Percentiles rank a stretch among this genome's conserved stretches.
Evolutionary conservation across 2,329 filamentous ascomycete genomes (phyloP).

Genomic region (Zymoseptoria crescenta): DNA sequence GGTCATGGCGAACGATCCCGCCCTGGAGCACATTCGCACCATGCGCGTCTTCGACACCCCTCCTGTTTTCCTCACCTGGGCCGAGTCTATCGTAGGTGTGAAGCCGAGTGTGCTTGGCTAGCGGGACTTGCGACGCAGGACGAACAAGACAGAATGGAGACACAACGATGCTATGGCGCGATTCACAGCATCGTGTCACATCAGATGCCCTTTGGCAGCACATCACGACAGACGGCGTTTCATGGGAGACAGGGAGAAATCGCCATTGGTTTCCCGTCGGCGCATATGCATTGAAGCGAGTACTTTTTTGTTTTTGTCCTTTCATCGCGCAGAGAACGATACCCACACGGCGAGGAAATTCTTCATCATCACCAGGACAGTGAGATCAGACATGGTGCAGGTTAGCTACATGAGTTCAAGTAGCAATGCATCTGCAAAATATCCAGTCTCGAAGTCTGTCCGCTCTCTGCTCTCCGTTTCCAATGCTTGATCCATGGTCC

Average conservation of each 20-base stretch:
- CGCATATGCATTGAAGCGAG: neutral
- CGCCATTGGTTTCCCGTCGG: neutral
- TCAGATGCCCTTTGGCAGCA: neutral
- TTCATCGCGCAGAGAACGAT: neutral
- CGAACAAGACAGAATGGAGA: neutral
- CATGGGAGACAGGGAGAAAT: neutral
- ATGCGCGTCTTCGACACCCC: neutral
- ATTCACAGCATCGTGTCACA: neutral
- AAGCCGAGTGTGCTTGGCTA: neutral
- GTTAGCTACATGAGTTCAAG: neutral
- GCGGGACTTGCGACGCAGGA: neutral
- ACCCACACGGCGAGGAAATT: neutral
- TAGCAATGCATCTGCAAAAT: neutral
- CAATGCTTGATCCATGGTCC: neutral
- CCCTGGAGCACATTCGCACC: neutral
- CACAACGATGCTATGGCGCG: neutral
- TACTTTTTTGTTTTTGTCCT: neutral
- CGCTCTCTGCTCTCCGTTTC: neutral
- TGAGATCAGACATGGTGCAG: neutral
- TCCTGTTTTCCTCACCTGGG: neutral
- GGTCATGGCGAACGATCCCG: neutral
- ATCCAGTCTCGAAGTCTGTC: neutral
- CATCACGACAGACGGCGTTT: neutral
- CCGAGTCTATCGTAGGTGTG: neutral
- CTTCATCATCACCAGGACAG: neutral